Evolutionary conservation across 495 filamentous ascomycete species (phyloP).

Genomic region (Aspergillus steynii): DNA sequence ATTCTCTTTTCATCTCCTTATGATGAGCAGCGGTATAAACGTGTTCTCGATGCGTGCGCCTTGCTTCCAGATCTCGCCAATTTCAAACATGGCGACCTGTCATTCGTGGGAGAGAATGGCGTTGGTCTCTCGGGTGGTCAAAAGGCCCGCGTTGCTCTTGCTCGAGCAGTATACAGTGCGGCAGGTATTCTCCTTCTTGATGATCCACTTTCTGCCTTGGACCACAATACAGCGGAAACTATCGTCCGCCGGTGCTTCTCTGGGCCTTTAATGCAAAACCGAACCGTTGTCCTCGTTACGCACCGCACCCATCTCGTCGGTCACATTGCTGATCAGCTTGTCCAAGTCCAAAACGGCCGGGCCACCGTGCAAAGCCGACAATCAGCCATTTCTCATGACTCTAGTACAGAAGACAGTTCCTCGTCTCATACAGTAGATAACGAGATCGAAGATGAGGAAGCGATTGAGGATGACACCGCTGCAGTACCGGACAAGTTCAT

Average conservation of each 20-base stretch:
- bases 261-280: conserved; percentile 60
- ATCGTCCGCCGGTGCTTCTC: conserved; percentile 69
- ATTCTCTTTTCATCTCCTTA: conserved; percentile 76
- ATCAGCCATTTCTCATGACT: conserved; percentile 19
- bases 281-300: conserved; percentile 72
- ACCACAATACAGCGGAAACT: conserved; percentile 73
- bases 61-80: conserved; percentile 62
- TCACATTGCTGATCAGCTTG: conserved; percentile 63
- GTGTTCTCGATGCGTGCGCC: conserved; percentile 62
- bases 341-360: conserved; percentile 61
- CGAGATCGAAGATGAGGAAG: conserved; percentile 37
- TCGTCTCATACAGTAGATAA: conserved; percentile 30
- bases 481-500: conserved; percentile 74
- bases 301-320: conserved; percentile 72
- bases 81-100: conserved; percentile 66
- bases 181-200: conserved; percentile 66
- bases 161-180: conserved; percentile 69
- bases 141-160: conserved; percentile 66
- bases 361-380: conserved; percentile 50
- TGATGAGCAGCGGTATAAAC: conserved; percentile 61
- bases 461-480: conserved; percentile 44
- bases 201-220: conserved; percentile 67
- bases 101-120: conserved; percentile 70
- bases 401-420: conserved; percentile 15
- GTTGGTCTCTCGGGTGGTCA: conserved; percentile 73